Conservation (phyloP, 73 alveolate genomes). For the Uronychia setigera region DNA sequence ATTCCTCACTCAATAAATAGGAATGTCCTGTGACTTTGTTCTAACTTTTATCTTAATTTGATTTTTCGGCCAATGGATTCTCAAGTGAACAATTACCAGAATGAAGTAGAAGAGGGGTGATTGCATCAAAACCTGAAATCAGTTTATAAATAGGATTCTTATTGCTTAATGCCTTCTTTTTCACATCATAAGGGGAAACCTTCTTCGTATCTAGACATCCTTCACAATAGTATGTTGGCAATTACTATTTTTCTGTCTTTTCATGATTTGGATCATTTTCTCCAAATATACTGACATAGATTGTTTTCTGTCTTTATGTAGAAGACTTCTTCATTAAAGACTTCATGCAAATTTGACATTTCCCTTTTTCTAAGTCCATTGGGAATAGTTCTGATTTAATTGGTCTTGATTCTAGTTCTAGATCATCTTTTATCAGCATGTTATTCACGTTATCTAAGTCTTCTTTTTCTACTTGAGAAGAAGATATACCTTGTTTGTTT, state of each 20-base stretch:
- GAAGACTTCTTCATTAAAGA: not conserved
- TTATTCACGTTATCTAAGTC: not conserved
- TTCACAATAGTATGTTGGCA: not conserved
- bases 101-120: not conserved
- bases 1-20: no score
- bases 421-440: not conserved
- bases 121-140: not conserved
- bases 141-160: not conserved
- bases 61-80: no score
- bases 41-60: no score
- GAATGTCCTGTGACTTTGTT: no score
- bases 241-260: not conserved
- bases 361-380: not conserved
- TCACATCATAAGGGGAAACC: not conserved
- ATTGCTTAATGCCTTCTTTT: not conserved
- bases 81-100: no score
- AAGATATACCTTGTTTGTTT: no score
- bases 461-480: no score
- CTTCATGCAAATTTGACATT: not conserved
- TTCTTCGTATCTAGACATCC: not conserved
- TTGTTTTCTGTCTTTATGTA: not conserved
- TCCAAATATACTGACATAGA: not conserved
- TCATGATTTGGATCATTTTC: not conserved
- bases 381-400: not conserved
- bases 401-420: not conserved